These are phyloP conservation scores for Colletotrichum abscissum DNA, from an alignment of 2,329 filamentous ascomycete species.

Conservation along the genomic window DNA sequence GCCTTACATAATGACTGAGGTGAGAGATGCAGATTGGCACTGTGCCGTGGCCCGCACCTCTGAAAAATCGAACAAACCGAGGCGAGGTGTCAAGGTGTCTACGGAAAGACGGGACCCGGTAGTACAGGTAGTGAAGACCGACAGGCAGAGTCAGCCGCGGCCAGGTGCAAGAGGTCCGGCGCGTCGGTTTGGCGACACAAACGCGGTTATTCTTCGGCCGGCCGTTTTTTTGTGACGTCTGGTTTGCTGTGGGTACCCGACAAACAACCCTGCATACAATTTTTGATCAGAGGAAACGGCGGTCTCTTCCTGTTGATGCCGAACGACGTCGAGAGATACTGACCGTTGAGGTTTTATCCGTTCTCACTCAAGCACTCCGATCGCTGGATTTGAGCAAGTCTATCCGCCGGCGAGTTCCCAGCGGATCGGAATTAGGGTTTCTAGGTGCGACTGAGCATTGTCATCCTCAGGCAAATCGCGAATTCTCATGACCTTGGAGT, in stretches of 20 bases:
- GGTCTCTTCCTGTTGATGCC: neutral
- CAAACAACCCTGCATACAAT: slow-evolving; percentile 24
- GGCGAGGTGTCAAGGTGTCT: too few relatives aligned
- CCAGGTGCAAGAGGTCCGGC: neutral
- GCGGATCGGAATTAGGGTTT: neutral
- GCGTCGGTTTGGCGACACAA: neutral
- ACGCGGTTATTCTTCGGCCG: slow-evolving; percentile 22
- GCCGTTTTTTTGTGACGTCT: slow-evolving; percentile 24
- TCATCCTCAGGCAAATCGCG: neutral
- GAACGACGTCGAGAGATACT: slow-evolving; percentile 11
- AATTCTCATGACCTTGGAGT: neutral
- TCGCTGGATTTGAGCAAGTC: neutral
- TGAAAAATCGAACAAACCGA: neutral
- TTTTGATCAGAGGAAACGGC: slow-evolving; percentile 19
- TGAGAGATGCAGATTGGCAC: slow-evolving; percentile 1
- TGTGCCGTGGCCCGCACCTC: slow-evolving; percentile 23
- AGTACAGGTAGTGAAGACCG: neutral
- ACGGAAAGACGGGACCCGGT: neutral
- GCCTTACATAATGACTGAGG: neutral
- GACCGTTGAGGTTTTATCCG: neutral
- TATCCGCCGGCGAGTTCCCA: neutral
- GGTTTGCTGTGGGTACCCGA: neutral
- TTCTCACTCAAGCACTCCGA: neutral
- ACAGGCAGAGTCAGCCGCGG: neutral
- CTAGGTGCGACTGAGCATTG: neutral